A percentile compares a stretch with the other conserved stretches of the same genome.
phyloP scores from a whole-genome alignment of 768 basidiomycete species.

The Termitomyces bulborhizus region DNA sequence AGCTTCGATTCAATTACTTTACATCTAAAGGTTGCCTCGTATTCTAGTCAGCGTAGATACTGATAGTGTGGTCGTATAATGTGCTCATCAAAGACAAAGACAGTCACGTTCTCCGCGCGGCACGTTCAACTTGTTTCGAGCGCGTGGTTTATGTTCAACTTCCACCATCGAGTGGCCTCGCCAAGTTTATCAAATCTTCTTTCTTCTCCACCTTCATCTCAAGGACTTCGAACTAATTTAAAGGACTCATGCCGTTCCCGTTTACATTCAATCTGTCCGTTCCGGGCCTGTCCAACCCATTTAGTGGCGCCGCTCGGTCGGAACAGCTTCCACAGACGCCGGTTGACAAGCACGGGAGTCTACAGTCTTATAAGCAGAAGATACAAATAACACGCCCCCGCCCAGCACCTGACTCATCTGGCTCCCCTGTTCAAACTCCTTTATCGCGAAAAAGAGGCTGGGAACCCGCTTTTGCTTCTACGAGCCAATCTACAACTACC shows the following conservation, averaged over 20 bases:
- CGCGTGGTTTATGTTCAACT: background rate
- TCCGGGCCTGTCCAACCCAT: conserved; percentile 65
- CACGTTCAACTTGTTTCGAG: too few relatives aligned
- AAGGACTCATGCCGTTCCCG: conserved; percentile 44
- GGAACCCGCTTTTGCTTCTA: conserved; percentile 58
- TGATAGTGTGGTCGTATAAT: too few relatives aligned
- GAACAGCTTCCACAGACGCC: conserved; percentile 15
- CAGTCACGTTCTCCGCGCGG: background rate
- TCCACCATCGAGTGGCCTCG: background rate
- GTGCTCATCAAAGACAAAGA: background rate
- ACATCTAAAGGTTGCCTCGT: background rate
- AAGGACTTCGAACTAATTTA: background rate
- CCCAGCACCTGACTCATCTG: conserved; percentile 11
- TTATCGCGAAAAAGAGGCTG: conserved; percentile 43
- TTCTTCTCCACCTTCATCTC: background rate
- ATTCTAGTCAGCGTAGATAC: background rate
- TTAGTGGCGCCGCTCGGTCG: conserved; percentile 20
- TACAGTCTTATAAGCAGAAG: conserved; percentile 12
- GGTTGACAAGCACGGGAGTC: conserved; percentile 10
- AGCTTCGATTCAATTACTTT: background rate
- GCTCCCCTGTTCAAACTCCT: conserved; percentile 18
- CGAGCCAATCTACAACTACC: conserved; percentile 45
- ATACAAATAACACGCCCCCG: conserved; percentile 16
- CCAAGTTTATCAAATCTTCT: background rate
- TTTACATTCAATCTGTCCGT: conserved; percentile 68